Conservation (phyloP, 768 basidiomycete genomes). For the Naganishia vishniacii region DNA sequence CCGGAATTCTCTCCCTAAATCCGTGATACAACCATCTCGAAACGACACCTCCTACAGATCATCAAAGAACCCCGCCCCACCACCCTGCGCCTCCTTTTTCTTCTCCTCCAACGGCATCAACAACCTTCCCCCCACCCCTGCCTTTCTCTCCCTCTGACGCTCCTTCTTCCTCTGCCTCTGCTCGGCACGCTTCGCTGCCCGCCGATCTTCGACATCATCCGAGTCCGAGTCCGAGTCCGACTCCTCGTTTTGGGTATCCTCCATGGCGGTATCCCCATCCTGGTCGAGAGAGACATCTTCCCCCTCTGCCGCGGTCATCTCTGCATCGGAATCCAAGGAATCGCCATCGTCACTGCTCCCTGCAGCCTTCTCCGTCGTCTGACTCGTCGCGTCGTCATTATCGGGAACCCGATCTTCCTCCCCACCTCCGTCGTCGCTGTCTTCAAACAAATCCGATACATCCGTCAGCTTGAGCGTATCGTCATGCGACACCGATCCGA, state of each 20-base stretch:
- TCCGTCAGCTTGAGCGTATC: conserved; percentile 79
- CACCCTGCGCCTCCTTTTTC: conserved; percentile 58
- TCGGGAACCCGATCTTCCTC: conserved; percentile 44
- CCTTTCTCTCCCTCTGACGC: conserved; percentile 24
- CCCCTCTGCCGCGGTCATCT: conserved; percentile 37
- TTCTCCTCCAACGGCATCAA: conserved; percentile 61
- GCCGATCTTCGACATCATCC: conserved; percentile 33
- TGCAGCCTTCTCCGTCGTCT: conserved; percentile 13
- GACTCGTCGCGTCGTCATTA: conserved; percentile 39
- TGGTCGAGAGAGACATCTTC: conserved; percentile 27
- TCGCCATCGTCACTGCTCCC: background rate
- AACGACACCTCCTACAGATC: conserved; percentile 52
- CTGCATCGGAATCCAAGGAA: conserved; percentile 32
- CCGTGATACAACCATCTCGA: background rate
- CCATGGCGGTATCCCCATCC: conserved; percentile 26
- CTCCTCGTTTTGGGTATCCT: conserved; percentile 41
- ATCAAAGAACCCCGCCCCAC: conserved; percentile 63
- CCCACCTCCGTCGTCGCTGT: conserved; percentile 51
- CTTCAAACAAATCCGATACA: conserved; percentile 67
- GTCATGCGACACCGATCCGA: conserved; percentile 89
- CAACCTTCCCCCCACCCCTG: conserved; percentile 39
- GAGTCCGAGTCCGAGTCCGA: conserved; percentile 19
- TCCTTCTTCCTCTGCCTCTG: conserved; percentile 36
- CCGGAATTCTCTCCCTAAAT: too few species aligned
- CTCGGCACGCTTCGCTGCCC: conserved; percentile 24